phyloP scores from a whole-genome alignment of 2,329 filamentous ascomycete genomes.

The Juglanconis juglandina region DNA sequence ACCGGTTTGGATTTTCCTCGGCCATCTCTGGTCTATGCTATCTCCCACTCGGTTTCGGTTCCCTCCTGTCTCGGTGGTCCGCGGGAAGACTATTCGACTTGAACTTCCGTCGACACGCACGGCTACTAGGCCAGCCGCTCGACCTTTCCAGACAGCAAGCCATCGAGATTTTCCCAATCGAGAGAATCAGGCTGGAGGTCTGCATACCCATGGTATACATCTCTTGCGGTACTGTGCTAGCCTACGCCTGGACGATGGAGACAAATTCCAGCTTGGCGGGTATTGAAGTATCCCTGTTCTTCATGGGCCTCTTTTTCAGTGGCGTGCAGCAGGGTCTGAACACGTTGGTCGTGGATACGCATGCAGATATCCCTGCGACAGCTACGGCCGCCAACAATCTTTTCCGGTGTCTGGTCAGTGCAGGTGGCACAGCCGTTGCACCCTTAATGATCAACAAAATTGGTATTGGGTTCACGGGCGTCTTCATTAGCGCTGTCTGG shows the following conservation, averaged over 20 bases:
- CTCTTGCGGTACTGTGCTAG: constrained; percentile 19
- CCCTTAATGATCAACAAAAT: constrained; percentile 24
- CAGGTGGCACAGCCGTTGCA: constrained; percentile 25
- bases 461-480: constrained; percentile 23
- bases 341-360: constrained; percentile 22
- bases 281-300: constrained; percentile 22
- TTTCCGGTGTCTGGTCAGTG: constrained; percentile 24
- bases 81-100: constrained; percentile 20
- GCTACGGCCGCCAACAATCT: constrained; percentile 24
- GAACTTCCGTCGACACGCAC: constrained; percentile 20
- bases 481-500: constrained; percentile 25
- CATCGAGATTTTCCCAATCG: constrained; percentile 21
- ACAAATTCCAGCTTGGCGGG: constrained; percentile 21
- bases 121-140: constrained; percentile 16
- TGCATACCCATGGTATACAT: constrained; percentile 21
- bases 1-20: constrained; percentile 19
- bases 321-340: constrained; percentile 23
- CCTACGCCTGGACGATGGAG: constrained; percentile 26
- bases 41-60: constrained; percentile 20
- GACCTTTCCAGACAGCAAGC: constrained; percentile 20
- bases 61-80: constrained; percentile 19
- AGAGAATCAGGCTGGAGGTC: constrained; percentile 22
- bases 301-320: constrained; percentile 21
- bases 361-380: constrained; percentile 19
- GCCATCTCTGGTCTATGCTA: constrained; percentile 21